Conservation (phyloP, 306 rosid species). For the Cucurbita pepo region DNA sequence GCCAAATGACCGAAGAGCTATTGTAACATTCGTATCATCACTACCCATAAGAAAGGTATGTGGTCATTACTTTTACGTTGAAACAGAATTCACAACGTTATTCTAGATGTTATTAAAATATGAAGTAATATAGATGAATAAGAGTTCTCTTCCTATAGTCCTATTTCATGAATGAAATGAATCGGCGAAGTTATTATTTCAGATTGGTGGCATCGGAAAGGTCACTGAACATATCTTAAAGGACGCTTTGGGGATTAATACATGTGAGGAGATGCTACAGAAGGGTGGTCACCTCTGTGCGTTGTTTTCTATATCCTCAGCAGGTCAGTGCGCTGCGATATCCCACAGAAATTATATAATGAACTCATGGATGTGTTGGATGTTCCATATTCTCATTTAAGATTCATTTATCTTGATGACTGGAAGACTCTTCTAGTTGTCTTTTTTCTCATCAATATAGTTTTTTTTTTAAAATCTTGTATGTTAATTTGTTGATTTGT, state of each 20-base stretch:
- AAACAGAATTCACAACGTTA: background rate
- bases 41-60: slow-evolving; percentile 90
- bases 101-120: background rate
- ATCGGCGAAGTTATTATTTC: slow-evolving; percentile 15
- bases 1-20: slow-evolving; percentile 63
- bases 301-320: slow-evolving; percentile 57
- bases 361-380: background rate
- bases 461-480: background rate
- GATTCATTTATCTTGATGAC: background rate
- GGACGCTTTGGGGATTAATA: slow-evolving; percentile 60
- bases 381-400: background rate
- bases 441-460: background rate
- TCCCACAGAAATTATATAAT: background rate
- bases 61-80: slow-evolving; percentile 1
- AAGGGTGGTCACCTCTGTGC: slow-evolving; percentile 62
- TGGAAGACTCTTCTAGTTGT: background rate
- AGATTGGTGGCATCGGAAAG: slow-evolving; percentile 98
- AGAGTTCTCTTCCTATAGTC: background rate
- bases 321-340: slow-evolving; percentile 37
- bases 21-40: slow-evolving; percentile 70
- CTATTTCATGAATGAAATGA: slow-evolving; percentile 5
- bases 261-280: slow-evolving; percentile 75
- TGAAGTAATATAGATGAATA: background rate
- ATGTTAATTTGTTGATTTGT: background rate
- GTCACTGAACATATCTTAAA: slow-evolving; percentile 78